phyloP scores from a whole-genome alignment of 1,284 basidiomycete species.

The Tilletia setariae region DNA sequence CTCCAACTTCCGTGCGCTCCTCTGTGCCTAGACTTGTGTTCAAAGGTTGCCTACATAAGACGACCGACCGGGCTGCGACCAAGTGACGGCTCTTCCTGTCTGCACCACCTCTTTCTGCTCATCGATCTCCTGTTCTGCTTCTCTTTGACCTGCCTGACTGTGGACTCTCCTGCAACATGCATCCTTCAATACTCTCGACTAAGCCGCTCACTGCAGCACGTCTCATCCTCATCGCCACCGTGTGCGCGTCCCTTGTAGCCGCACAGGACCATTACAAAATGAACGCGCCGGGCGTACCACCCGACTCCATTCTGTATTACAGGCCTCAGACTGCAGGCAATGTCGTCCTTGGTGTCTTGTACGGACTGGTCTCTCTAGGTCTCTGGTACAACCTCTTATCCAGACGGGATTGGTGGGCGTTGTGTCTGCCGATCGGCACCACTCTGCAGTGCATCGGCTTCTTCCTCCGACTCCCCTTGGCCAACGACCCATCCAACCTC shows the following conservation, averaged over 20 bases:
- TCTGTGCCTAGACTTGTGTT: too few relatives aligned
- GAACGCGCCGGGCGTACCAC: not conserved
- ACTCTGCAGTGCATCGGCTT: constrained; percentile 28
- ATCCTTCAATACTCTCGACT: too few relatives aligned
- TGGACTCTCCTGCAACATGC: not conserved
- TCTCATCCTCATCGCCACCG: not conserved
- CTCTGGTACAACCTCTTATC: constrained; percentile 25
- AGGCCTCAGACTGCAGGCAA: constrained; percentile 31
- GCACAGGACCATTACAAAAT: not conserved
- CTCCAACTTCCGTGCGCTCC: too few relatives aligned
- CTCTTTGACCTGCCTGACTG: not conserved
- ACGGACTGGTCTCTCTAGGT: constrained; percentile 20
- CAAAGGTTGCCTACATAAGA: too few relatives aligned
- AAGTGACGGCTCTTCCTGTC: too few relatives aligned
- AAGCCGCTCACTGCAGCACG: not conserved
- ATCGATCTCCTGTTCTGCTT: not conserved
- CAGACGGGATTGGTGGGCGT: constrained; percentile 32
- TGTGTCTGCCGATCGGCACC: constrained; percentile 38
- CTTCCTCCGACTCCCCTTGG: constrained; percentile 27
- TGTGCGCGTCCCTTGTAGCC: not conserved
- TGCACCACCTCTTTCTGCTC: not conserved
- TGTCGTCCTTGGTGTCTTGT: constrained; percentile 27
- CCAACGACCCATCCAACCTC: constrained; percentile 21
- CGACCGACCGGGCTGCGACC: too few relatives aligned
- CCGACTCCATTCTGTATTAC: constrained; percentile 20